Evolutionary conservation across 2,329 filamentous ascomycete species (phyloP), one percentile per base, ranked within the genome.

Genomic region (Exophiala alcalophila): DNA sequence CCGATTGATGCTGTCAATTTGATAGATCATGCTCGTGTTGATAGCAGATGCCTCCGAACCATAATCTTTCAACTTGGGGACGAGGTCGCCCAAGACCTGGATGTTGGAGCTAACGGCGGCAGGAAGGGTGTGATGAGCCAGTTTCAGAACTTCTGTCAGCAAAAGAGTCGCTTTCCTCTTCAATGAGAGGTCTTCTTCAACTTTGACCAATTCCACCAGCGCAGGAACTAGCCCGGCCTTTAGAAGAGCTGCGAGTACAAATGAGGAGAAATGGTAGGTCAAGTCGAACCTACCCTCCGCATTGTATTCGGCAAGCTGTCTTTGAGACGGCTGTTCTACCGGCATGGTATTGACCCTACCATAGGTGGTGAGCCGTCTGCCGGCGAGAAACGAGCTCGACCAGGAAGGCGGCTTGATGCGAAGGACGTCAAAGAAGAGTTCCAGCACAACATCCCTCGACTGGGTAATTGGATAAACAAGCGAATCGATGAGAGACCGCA

Each of bases 1-100:
- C 50, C 88, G 81, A 63, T 91, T 98, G 54, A 98, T 89, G 61
- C 91, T 96, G 67, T 95, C 95, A 40, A 98, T 94, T 61, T 97
- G 92, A 59, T 97, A 98, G 9, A 98, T 87, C 12, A 94, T 94
- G 5, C 88, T 83, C 5, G 88, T 90, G 5, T 91, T 88, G 43
- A 85, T 74, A 55, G 90, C 90, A 40, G 87, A 82, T 16, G 81
- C 76, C 20, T 90, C 80, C 14, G 80, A 73, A 15, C 78, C 72
- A 56, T 90, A 87, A 23, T 81, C 76, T 2, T 86, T 76, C 4
- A 90, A 88, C 0, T 83, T 80, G 5, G 83, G 75, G 57, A 98
- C 84, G 1, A 97, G 73, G 49, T 91, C 84, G 1, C 92, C 92
- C 12, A 98, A 76, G 4, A 95, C 77, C 59, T 98, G 92, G 16